These are phyloP conservation scores for Seiridium unicorne DNA, from an alignment of 2,329 filamentous ascomycete species.

Conservation along the genomic window DNA sequence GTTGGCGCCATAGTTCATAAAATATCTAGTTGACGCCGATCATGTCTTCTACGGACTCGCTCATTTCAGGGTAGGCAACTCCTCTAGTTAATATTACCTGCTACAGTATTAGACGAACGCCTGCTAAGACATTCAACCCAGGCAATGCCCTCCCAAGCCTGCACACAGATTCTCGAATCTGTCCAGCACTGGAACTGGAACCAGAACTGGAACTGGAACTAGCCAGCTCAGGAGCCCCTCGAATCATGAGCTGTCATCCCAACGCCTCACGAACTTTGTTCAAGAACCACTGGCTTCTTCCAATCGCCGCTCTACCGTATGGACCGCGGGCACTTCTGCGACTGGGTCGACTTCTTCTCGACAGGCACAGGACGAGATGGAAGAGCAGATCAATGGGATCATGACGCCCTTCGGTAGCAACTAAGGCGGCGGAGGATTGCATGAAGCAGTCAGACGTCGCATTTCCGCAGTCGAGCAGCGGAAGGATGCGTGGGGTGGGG, in stretches of 20 bases:
- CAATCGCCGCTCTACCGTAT: background rate
- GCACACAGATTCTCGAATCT: background rate
- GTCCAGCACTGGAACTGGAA: background rate
- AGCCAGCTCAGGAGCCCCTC: no score
- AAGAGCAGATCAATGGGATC: background rate
- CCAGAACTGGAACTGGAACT: background rate
- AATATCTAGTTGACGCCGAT: background rate
- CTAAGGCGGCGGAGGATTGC: background rate
- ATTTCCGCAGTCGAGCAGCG: background rate
- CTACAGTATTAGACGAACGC: background rate
- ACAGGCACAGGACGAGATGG: background rate
- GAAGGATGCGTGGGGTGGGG: background rate
- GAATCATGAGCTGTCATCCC: background rate
- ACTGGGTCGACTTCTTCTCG: background rate
- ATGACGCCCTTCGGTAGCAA: background rate
- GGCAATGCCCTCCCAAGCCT: background rate
- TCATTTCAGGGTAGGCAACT: background rate
- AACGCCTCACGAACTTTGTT: background rate
- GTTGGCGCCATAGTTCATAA: background rate
- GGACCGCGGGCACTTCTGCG: background rate
- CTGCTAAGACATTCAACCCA: background rate
- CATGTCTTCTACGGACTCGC: background rate
- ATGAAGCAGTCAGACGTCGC: background rate
- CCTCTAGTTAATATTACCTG: background rate
- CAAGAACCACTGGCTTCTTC: background rate